phyloP scores from a whole-genome alignment of 331 rosid species.

The Rosa hybrid region DNA sequence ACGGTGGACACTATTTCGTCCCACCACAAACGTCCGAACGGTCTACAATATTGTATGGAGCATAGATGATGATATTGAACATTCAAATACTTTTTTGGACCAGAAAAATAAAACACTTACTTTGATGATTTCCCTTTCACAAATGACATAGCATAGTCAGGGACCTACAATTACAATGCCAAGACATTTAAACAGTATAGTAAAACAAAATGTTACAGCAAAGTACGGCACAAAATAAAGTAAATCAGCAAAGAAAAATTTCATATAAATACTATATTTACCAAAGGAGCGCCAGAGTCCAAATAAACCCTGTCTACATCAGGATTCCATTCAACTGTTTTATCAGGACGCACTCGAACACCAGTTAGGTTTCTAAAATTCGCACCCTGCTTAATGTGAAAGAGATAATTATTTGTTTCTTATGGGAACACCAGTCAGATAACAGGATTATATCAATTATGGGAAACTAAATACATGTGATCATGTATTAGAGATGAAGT shows the following conservation, averaged over 20 bases:
- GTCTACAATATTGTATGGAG: slow-evolving; percentile 17
- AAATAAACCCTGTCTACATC: slow-evolving; percentile 48
- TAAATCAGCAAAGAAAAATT: no score
- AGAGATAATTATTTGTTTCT: no score
- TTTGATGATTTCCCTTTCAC: slow-evolving; percentile 35
- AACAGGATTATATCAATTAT: background rate
- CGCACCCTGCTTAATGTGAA: slow-evolving; percentile 48
- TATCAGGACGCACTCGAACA: slow-evolving; percentile 47
- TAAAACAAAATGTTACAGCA: background rate
- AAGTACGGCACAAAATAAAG: background rate
- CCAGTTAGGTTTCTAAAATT: slow-evolving; percentile 72
- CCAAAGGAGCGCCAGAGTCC: slow-evolving; percentile 18
- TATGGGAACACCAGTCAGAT: no score
- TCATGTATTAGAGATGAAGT: background rate
- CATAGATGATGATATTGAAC: background rate
- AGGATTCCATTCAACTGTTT: slow-evolving; percentile 79
- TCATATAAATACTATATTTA: background rate
- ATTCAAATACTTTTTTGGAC: background rate
- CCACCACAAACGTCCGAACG: slow-evolving; percentile 52
- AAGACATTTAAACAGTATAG: background rate
- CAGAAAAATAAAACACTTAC: slow-evolving; percentile 16
- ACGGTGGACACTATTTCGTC: slow-evolving; percentile 45
- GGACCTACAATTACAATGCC: slow-evolving; percentile 37
- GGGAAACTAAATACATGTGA: background rate
- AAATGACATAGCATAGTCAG: slow-evolving; percentile 51